Evolutionary conservation across 2,329 filamentous ascomycete species (phyloP).

Genomic region (Fusarium camptoceras): DNA sequence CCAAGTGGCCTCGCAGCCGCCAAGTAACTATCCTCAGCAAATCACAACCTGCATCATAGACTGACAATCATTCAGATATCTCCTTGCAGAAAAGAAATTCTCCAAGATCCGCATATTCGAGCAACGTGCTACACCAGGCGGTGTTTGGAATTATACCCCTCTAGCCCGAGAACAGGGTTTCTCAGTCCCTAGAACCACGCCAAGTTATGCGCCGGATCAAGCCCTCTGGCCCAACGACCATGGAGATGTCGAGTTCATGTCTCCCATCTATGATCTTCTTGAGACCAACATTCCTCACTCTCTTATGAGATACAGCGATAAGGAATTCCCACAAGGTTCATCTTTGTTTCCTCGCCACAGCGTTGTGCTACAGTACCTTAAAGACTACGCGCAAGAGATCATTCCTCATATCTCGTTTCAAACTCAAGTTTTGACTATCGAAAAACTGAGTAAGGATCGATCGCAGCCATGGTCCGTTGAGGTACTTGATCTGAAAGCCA

Average conservation of each 20-base stretch:
- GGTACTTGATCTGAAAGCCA: slow-evolving; percentile 46
- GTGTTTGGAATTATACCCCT: slow-evolving; percentile 77
- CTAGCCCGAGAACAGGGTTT: slow-evolving; percentile 44
- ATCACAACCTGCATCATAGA: not conserved
- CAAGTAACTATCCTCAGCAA: slow-evolving; percentile 45
- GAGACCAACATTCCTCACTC: slow-evolving; percentile 81
- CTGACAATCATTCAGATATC: slow-evolving; percentile 63
- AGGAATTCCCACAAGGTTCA: slow-evolving; percentile 65
- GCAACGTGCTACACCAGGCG: slow-evolving; percentile 73
- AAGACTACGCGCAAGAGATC: slow-evolving; percentile 71
- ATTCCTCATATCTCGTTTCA: slow-evolving; percentile 68
- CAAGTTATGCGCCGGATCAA: slow-evolving; percentile 57
- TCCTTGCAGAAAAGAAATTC: slow-evolving; percentile 72
- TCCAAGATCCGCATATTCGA: slow-evolving; percentile 76
- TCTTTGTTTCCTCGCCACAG: slow-evolving; percentile 76
- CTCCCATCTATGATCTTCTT: slow-evolving; percentile 75
- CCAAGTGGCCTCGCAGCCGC: slow-evolving; percentile 74
- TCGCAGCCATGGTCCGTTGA: slow-evolving; percentile 59
- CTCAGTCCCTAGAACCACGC: slow-evolving; percentile 48
- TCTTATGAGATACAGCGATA: slow-evolving; percentile 77
- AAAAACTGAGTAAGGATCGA: slow-evolving; percentile 33
- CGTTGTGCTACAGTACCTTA: slow-evolving; percentile 73
- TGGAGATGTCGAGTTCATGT: slow-evolving; percentile 66
- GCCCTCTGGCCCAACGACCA: slow-evolving; percentile 46
- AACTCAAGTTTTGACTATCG: slow-evolving; percentile 67